Conservation (phyloP, 495 filamentous ascomycete species). For the Geopyxis carbonaria region DNA sequence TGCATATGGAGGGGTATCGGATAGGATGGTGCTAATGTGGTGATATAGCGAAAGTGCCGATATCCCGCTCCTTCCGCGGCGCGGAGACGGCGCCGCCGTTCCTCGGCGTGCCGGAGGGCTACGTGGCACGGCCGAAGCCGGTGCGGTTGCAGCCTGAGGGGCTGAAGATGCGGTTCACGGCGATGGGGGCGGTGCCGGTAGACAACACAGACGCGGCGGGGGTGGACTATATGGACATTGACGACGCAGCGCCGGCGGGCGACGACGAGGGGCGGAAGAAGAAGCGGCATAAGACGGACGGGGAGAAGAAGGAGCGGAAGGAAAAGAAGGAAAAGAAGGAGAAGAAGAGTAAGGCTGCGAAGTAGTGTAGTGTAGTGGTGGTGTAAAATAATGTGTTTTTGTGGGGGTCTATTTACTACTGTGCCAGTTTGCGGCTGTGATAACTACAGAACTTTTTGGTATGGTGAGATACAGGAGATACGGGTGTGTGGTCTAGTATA, state of each 20-base stretch:
- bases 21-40: slow-evolving; percentile 2
- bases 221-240: slow-evolving; percentile 4
- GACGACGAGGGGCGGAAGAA: slow-evolving; percentile 7
- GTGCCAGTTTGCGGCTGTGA: too few relatives aligned
- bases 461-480: too few relatives aligned
- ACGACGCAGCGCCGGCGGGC: slow-evolving; percentile 2
- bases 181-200: slow-evolving; percentile 18
- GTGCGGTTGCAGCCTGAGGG: slow-evolving; percentile 20
- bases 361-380: too few relatives aligned
- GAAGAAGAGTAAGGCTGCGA: slow-evolving; percentile 15
- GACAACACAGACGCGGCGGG: slow-evolving; percentile 8
- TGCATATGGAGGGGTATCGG: not conserved
- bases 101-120: not conserved
- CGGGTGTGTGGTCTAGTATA: too few relatives aligned
- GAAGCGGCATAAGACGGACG: slow-evolving; percentile 8
- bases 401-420: too few relatives aligned
- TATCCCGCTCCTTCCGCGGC: slow-evolving; percentile 12
- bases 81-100: slow-evolving; percentile 13
- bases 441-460: too few relatives aligned
- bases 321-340: slow-evolving; percentile 7
- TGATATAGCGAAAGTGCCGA: slow-evolving; percentile 8
- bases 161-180: slow-evolving; percentile 18
- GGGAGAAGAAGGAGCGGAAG: too few relatives aligned
- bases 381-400: too few relatives aligned
- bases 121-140: slow-evolving; percentile 2